Percentiles rank a stretch among this genome's conserved stretches.
Conservation (phyloP, 257 asterid genomes). For the Primulina huaijiensis region DNA sequence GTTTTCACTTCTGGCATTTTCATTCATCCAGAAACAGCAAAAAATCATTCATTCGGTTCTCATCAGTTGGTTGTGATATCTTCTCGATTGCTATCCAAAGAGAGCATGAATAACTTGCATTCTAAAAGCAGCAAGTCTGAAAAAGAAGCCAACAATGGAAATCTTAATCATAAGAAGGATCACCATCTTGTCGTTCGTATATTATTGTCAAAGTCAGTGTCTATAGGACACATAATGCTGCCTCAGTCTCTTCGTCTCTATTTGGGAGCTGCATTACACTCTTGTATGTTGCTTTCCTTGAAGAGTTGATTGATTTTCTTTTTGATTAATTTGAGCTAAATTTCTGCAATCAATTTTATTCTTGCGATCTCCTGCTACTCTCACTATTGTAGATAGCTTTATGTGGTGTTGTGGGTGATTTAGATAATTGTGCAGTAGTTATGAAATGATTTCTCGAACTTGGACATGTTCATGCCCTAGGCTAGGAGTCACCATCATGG, state of each 20-base stretch:
- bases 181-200: conserved; percentile 41
- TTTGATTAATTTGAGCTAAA: not conserved
- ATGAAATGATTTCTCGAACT: not conserved
- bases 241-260: conserved; percentile 78
- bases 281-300: conserved; percentile 61
- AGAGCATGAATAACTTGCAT: conserved; percentile 44
- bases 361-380: not conserved
- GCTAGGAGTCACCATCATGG: too few relatives aligned
- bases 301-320: conserved; percentile 20
- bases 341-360: not conserved
- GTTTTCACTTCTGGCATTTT: conserved; percentile 66
- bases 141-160: conserved; percentile 49
- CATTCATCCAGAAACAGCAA: conserved; percentile 91
- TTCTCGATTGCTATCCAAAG: conserved; percentile 46
- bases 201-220: conserved; percentile 69
- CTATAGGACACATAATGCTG: conserved; percentile 90
- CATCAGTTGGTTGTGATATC: conserved; percentile 60
- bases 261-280: conserved; percentile 77
- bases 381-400: not conserved
- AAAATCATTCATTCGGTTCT: conserved; percentile 47
- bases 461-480: not conserved
- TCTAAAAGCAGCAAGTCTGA: conserved; percentile 39
- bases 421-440: not conserved
- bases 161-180: conserved; percentile 36
- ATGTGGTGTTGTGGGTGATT: not conserved